phyloP scores from a whole-genome alignment of 108 stramenopile genomes.

The Nitzschia inconspicua region DNA sequence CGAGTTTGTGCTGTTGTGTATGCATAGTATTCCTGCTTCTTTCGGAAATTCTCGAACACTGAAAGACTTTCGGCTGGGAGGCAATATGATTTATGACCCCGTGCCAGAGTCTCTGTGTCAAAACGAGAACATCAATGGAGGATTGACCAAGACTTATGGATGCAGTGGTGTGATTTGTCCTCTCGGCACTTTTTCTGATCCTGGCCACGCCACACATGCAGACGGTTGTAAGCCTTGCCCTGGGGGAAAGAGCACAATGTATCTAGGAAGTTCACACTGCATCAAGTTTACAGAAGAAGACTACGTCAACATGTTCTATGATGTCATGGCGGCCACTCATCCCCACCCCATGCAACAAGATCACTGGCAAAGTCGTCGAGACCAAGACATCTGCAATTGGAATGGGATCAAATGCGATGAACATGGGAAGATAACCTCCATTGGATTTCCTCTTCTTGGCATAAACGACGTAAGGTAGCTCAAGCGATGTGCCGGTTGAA shows the following conservation, averaged over 20 bases:
- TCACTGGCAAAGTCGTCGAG: slow-evolving; percentile 33
- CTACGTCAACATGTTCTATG: slow-evolving; percentile 51
- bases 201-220: slow-evolving; percentile 42
- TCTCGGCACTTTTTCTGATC: slow-evolving; percentile 46
- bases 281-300: slow-evolving; percentile 33
- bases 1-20: too few species aligned
- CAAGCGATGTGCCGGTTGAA: too few species aligned
- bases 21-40: slow-evolving; percentile 34
- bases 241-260: slow-evolving; percentile 40
- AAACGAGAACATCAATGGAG: slow-evolving; percentile 47
- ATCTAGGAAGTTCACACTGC: slow-evolving; percentile 41
- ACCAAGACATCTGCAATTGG: slow-evolving; percentile 40
- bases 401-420: slow-evolving; percentile 42
- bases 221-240: slow-evolving; percentile 50
- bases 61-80: slow-evolving; percentile 53
- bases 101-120: slow-evolving; percentile 44
- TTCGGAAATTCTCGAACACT: slow-evolving; percentile 34
- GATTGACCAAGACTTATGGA: slow-evolving; percentile 40
- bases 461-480: slow-evolving; percentile 2
- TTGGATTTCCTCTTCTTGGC: slow-evolving; percentile 29
- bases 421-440: slow-evolving; percentile 31
- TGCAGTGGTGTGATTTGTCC: slow-evolving; percentile 61
- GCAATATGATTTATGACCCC: slow-evolving; percentile 56
- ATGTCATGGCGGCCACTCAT: slow-evolving; percentile 37
- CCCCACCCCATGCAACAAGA: slow-evolving; percentile 21